Base-by-base conservation (phyloP, 1,284 basidiomycete species). In the Apiotrichum domesticum region DNA sequence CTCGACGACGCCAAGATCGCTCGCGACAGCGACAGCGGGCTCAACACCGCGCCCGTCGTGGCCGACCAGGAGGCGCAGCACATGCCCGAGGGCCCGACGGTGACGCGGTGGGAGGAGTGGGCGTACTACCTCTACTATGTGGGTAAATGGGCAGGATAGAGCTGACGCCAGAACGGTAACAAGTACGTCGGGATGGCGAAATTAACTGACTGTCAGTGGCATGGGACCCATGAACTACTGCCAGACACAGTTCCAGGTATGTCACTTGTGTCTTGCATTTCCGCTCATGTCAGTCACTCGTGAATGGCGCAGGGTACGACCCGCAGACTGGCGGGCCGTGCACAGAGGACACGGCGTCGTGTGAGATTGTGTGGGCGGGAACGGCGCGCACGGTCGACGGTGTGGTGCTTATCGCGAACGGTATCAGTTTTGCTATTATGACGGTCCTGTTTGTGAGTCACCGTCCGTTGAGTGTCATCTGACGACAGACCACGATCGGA, bases 401-500 rank as follows among this genome's bases (percentile, higher is more conserved):
- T 35, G 74, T 89, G 21, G 83, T 88, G 13, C 78, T 89, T 10
- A 77, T 89, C n/a, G 80, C 86, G 1, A 88, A 86, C 52, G 87
- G 59, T 4, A 57, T 57, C 34, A 43, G 43, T 8, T 55, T 62
- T 35, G 54, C 50, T 11, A 77, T 86, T 57, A 83, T 84, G 68
- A 90, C 89, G 59, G 84, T 86, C 10, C 52, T 59, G 10, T 56
- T 59, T 46, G 47, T 49, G 47, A 49, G 47, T 47, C 9, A 10
- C 10, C n/a, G 7, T 15, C 9, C 7, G 21, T 4, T 13, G n/a
- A 11, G 37, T 2, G 29, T 75, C 6, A 85, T 56, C 83, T 83
- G 66, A 89, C 88, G 62, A 85, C 77, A 49, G 47, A 87, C 88
- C 1, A 86, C 87, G 0, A 85, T 92, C 48, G 87, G 87, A 15